phyloP scores from a whole-genome alignment of 345 rosid species.

The Salix dunnii region DNA sequence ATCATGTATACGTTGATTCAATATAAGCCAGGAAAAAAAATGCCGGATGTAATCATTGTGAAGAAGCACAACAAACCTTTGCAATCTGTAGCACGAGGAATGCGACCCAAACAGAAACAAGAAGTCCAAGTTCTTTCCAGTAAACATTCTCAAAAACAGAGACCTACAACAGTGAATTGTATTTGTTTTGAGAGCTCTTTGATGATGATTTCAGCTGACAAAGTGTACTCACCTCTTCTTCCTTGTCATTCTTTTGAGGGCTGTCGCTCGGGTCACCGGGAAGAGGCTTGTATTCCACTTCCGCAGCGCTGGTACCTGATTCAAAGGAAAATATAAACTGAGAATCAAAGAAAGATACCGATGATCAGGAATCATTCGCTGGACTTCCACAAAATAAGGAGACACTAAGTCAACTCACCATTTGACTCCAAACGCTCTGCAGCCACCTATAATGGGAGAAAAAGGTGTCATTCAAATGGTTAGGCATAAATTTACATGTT shows the following conservation, averaged over 20 bases:
- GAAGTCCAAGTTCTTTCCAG: constrained; percentile 87
- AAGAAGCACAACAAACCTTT: constrained; percentile 45
- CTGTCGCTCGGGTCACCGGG: constrained; percentile 46
- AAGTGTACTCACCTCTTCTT: constrained; percentile 24
- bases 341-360: not conserved
- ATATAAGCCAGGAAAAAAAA: not conserved
- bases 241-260: constrained; percentile 29
- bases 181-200: not conserved
- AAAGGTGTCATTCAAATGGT: not conserved
- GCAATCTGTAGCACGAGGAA: constrained; percentile 62
- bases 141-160: constrained; percentile 54
- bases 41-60: not conserved
- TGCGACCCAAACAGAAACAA: constrained; percentile 68
- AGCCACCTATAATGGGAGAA: constrained; percentile 47
- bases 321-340: not conserved
- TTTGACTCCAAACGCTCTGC: constrained; percentile 43
- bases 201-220: not conserved
- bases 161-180: constrained; percentile 38
- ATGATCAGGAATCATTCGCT: not conserved
- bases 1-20: constrained; percentile 14
- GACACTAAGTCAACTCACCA: constrained; percentile 34
- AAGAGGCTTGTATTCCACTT: constrained; percentile 60
- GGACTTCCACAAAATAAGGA: not conserved
- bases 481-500: not conserved
- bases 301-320: constrained; percentile 36